Conservation (phyloP, 208 protist genomes). For the Trypanosoma vivax region DNA sequence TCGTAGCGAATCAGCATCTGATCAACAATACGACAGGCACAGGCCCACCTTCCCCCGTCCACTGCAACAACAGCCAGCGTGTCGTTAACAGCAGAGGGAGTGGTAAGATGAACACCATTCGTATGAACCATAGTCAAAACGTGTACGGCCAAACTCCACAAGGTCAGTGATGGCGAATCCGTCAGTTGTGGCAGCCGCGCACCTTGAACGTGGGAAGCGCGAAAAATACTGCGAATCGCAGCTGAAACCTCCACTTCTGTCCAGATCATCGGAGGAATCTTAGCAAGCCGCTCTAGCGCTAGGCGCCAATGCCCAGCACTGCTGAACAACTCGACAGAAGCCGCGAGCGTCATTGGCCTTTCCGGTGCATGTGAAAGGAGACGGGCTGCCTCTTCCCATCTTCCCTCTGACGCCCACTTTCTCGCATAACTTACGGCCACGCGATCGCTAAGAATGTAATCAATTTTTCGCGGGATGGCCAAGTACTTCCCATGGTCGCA, state of each 20-base stretch:
- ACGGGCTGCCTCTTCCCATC: conserved; percentile 16
- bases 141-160: conserved; percentile 11
- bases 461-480: neutral
- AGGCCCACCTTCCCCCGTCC: conserved; percentile 22
- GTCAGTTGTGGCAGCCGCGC: no score
- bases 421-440: conserved; percentile 15
- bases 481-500: neutral
- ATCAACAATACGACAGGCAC: conserved; percentile 45
- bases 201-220: no score
- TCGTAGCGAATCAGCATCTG: conserved; percentile 6
- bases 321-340: conserved; percentile 38
- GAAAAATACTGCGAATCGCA: conserved; percentile 42
- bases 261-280: conserved; percentile 31
- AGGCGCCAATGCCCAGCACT: conserved; percentile 21
- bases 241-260: conserved; percentile 57
- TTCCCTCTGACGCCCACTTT: conserved; percentile 8
- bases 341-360: conserved; percentile 22
- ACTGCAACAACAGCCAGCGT: conserved; percentile 38
- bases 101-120: conserved; percentile 23
- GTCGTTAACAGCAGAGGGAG: conserved; percentile 52
- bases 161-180: neutral
- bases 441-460: conserved; percentile 20
- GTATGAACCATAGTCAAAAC: conserved; percentile 9
- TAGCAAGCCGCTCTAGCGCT: conserved; percentile 27
- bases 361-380: conserved; percentile 14